Evolutionary conservation across 2,329 filamentous ascomycete genomes (phyloP).

Genomic region (Fusarium sacchari): DNA sequence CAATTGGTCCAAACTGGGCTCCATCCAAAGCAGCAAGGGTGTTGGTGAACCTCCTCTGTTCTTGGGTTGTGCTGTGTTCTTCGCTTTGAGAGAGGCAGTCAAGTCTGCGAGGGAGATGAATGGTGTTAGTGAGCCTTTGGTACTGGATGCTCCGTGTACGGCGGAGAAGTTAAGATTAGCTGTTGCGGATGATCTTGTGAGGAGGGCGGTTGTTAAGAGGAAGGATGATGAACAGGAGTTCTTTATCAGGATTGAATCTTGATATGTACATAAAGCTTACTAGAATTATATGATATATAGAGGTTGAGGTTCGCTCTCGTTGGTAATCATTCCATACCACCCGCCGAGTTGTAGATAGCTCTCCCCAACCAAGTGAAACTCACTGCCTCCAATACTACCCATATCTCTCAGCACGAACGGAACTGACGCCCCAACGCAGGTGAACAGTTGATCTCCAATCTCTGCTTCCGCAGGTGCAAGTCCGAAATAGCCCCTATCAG

Average conservation of each 20-base stretch:
- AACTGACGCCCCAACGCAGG: background rate
- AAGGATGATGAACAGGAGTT: background rate
- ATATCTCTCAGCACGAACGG: rapidly evolving
- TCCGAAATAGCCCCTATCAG: background rate
- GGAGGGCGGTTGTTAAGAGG: background rate
- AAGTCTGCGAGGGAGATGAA: background rate
- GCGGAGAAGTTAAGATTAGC: background rate
- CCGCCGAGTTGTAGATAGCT: background rate
- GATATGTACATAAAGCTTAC: background rate
- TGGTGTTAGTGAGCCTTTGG: background rate
- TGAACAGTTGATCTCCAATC: rapidly evolving
- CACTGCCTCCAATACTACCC: rapidly evolving
- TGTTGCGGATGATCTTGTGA: background rate
- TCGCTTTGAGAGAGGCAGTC: background rate
- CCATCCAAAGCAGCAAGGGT: background rate
- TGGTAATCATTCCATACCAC: background rate
- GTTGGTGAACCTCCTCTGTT: background rate
- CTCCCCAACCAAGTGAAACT: background rate
- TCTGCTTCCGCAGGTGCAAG: background rate
- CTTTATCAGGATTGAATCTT: background rate
- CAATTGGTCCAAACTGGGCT: background rate
- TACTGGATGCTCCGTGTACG: background rate
- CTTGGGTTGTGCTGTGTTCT: background rate
- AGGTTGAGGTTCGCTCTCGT: background rate
- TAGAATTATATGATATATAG: background rate